Base-by-base conservation (phyloP, 2,329 filamentous ascomycete species). In the Coleophoma eucalyptorum region DNA sequence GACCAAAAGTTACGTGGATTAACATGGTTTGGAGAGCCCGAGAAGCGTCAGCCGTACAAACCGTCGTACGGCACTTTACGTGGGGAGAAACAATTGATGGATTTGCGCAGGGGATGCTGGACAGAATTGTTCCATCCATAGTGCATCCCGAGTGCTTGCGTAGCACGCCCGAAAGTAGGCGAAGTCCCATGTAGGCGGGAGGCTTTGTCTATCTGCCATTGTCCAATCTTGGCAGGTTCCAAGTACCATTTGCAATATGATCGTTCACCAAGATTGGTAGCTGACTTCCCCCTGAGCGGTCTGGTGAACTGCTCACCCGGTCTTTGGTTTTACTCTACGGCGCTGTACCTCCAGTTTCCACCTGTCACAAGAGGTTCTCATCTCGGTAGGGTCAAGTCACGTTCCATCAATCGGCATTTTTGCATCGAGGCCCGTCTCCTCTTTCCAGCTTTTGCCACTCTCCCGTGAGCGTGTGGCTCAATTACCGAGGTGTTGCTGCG, bases 91-190 rank as follows among this genome's bases (percentile, higher is more conserved):
- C 21, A 15, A n/a, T n/a, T 33, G 20, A 31, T 32, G 16, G 31
- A 44, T 32, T 44, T 44, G 13, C 41, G 20, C 18, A n/a, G 3
- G 19, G 42, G 19, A 31, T 31, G 20, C 42, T 44, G 42, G 31
- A 32, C 20, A 6, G n/a, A 13, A 42, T 44, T 44, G 42, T 44
- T 44, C 42, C 42, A 44, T 44, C 21, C 42, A 44, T n/a, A 44
- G 42, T 44, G 40, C 40, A 19, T 18, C 40, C 19, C n/a, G 8
- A 16, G 6, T 15, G 16, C 35, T 44, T 44, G 4, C 19, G n/a
- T n/a, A 42, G n/a, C 19, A 42, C 12, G 15, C 16, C 15, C 18
- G 16, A 42, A 21, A 15, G 40, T 13, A 21, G 12, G 40, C 40
- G 18, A 20, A 18, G 18, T 42, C 21, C 21, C 18, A 13, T 18